Evolutionary conservation across 805 yeast species (phyloP).

Genomic region (Zygotorulaspora sp.): DNA sequence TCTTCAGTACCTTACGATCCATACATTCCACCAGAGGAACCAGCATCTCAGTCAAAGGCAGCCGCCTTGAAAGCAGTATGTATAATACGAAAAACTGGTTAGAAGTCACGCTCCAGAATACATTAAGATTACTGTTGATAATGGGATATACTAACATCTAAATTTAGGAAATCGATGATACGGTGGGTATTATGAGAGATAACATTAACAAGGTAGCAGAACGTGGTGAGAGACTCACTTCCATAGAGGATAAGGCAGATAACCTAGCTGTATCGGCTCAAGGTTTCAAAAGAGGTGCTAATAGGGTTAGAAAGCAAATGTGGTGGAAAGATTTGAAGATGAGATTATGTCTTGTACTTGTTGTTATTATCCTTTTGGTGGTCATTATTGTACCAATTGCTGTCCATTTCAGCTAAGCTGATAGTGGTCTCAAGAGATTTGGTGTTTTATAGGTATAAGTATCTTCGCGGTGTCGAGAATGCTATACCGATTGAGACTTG

Average conservation of each 20-base stretch:
- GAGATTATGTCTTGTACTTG: slow-evolving; percentile 83
- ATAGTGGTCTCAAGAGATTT: too few relatives aligned
- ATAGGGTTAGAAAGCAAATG: slow-evolving; percentile 96
- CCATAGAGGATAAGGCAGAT: slow-evolving; percentile 89
- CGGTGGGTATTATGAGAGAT: slow-evolving; percentile 96
- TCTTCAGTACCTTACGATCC: slow-evolving; percentile 84
- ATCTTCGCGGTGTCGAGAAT: too few relatives aligned
- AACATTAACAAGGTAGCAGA: slow-evolving; percentile 94
- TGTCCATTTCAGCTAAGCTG: slow-evolving; percentile 69
- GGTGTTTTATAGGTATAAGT: too few relatives aligned
- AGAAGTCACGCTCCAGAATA: too few relatives aligned
- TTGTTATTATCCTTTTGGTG: slow-evolving; percentile 73
- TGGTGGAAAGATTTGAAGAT: slow-evolving; percentile 98
- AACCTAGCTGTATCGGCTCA: slow-evolving; percentile 88
- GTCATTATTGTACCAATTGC: slow-evolving; percentile 91
- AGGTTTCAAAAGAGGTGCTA: slow-evolving; percentile 94
- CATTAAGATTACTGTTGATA: slow-evolving; percentile 68
- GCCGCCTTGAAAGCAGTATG: slow-evolving; percentile 81
- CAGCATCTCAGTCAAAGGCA: slow-evolving; percentile 44
- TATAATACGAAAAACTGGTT: slow-evolving; percentile 25
- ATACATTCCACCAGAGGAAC: slow-evolving; percentile 62
- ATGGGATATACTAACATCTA: neutral
- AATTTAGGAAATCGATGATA: slow-evolving; percentile 76
- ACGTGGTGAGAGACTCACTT: slow-evolving; percentile 86
- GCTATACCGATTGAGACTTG: slow-evolving; percentile 1